phyloP scores from a whole-genome alignment of 2,329 filamentous ascomycete genomes.

The Blastomyces silverae region DNA sequence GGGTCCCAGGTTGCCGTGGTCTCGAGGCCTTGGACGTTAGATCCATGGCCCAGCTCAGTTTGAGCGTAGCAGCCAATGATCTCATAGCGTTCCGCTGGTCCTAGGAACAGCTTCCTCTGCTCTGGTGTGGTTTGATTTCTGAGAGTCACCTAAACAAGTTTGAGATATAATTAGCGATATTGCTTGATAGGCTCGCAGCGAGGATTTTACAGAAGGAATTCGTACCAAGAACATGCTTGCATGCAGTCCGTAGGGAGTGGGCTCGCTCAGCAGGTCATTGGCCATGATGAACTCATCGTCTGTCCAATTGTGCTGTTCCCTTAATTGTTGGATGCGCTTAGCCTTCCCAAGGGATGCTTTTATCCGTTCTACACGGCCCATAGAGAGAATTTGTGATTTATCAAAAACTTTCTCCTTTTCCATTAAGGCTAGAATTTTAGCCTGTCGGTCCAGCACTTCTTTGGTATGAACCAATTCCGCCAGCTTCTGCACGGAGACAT shows the following conservation, averaged over 20 bases:
- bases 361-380: conserved; percentile 61
- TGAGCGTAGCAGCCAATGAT: conserved; percentile 75
- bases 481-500: conserved; percentile 60
- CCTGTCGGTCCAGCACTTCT: conserved; percentile 55
- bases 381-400: conserved; percentile 71
- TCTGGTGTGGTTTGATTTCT: conserved; percentile 64
- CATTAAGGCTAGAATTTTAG: conserved; percentile 57
- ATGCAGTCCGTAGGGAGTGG: conserved; percentile 66
- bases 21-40: conserved; percentile 66
- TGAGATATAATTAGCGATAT: not conserved
- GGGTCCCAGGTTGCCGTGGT: conserved; percentile 68
- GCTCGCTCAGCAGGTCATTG: conserved; percentile 64
- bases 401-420: conserved; percentile 64
- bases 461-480: conserved; percentile 63
- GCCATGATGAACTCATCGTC: conserved; percentile 58
- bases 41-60: conserved; percentile 72
- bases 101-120: conserved; percentile 66
- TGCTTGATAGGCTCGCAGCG: not conserved
- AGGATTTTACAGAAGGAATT: conserved; percentile 5
- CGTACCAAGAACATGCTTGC: conserved; percentile 61
- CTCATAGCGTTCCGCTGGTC: conserved; percentile 61
- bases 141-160: conserved; percentile 53
- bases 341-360: conserved; percentile 62
- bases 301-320: conserved; percentile 60
- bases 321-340: conserved; percentile 62